A percentile compares a stretch with the other conserved stretches of the same genome.
Conservation (phyloP, 2,329 filamentous ascomycete genomes). For the Onygena corvina region DNA sequence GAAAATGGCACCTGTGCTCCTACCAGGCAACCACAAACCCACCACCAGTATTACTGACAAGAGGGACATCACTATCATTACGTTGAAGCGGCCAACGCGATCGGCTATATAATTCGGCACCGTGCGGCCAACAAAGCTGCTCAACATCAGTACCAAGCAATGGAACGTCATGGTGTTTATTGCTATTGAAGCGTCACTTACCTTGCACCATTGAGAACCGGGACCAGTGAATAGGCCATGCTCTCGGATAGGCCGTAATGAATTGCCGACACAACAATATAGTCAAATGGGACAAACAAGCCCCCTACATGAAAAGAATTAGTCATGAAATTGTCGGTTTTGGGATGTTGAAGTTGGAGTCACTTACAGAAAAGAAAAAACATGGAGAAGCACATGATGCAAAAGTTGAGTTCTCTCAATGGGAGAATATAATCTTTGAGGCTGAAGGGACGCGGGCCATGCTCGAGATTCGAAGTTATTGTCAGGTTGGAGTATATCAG, state of each 20-base stretch:
- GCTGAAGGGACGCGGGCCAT: slow-evolving; percentile 31
- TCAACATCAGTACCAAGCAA: background rate
- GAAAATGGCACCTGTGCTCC: slow-evolving; percentile 26
- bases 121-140: background rate
- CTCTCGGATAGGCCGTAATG: slow-evolving; percentile 17
- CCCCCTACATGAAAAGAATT: background rate
- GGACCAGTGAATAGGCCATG: slow-evolving; percentile 20
- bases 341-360: background rate
- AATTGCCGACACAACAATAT: slow-evolving; percentile 17
- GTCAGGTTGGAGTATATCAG: slow-evolving; percentile 43
- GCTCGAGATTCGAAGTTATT: slow-evolving; percentile 36
- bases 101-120: slow-evolving; percentile 4
- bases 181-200: background rate
- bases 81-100: slow-evolving; percentile 2
- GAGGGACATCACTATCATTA: background rate
- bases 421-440: slow-evolving; percentile 38
- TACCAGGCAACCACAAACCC: background rate
- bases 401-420: slow-evolving; percentile 37
- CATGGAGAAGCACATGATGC: slow-evolving; percentile 33
- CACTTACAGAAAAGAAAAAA: slow-evolving; percentile 35
- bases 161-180: background rate
- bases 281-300: slow-evolving; percentile 12
- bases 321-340: background rate
- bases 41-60: background rate
- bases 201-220: slow-evolving; percentile 20